A percentile compares a stretch with the other conserved stretches of the same genome.
Conservation (phyloP, 2,329 filamentous ascomycete species). For the Apiospora kogelbergensis region DNA sequence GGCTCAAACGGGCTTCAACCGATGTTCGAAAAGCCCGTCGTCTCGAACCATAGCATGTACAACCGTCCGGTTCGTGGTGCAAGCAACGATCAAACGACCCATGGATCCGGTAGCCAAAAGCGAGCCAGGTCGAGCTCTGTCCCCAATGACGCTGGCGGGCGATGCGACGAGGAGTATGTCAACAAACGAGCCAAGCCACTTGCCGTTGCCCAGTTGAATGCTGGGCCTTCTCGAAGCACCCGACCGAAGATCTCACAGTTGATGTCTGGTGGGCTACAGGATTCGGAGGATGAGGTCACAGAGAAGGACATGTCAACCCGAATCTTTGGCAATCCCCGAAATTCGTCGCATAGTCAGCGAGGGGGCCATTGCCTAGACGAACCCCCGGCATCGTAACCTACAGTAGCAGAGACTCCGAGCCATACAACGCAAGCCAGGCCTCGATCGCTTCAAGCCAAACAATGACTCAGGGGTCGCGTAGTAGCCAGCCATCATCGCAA, state of each 20-base stretch:
- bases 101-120: background rate
- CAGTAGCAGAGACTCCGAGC: background rate
- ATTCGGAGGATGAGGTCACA: conserved; percentile 7
- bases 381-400: conserved; percentile 2
- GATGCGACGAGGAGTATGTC: conserved; percentile 9
- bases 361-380: background rate
- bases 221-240: conserved; percentile 16
- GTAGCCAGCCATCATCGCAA: background rate
- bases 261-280: conserved; percentile 8
- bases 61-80: background rate
- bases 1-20: background rate
- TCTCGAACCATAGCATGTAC: background rate
- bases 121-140: background rate
- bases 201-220: background rate
- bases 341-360: background rate
- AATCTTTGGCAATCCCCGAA: background rate
- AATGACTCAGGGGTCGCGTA: background rate
- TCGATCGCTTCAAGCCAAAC: background rate
- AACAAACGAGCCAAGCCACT: conserved; percentile 6
- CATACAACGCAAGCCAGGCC: background rate
- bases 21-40: background rate
- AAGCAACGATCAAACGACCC: background rate
- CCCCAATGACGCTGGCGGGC: background rate
- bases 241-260: conserved; percentile 21
- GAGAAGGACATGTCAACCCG: conserved; percentile 8